Base-by-base conservation (phyloP, 2,329 filamentous ascomycete species). In the Polychaeton citri region DNA sequence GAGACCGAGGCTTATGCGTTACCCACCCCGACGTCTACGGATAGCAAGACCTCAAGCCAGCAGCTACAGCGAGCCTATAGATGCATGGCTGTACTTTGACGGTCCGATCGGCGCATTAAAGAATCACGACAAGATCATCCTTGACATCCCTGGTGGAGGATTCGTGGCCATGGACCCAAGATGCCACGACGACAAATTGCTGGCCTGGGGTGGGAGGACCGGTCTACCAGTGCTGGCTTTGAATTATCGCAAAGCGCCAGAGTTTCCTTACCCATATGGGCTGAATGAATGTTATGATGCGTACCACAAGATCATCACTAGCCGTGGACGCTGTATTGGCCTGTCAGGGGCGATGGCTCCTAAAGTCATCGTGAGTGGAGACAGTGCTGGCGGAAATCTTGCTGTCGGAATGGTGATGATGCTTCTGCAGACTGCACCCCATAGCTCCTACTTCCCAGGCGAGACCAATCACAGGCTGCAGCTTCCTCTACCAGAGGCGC, bases 101-200 rank as follows among this genome's bases (percentile, higher is more conserved):
- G 90, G 90, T 0, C 80, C 87, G 0, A 60, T 94, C 6, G 75
- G 79, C 2, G 79, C 85, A 32, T 64, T 95, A 32, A 76, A 77
- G 49, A 72, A 79, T 30, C 81, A 92, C 53, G 78, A 73, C 34
- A 81, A 81, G 49, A 59, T 98, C 19, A 72, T 98, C 1, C 55
- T 98, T 21, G 90, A 98, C 57, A 76, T 96, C 3, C 90, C 90
- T 0, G 90, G 90, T 1, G 90, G 90, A 20, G 90, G 90, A 0
- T 98, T 92, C 46, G 87, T 98, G 9, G 87, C 90, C 13, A 98
- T 98, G 90, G 78, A 84, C 39, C 90, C 90, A n/a, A 69, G 90
- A 32, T 83, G 80, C 49, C 86, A 92, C 49, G 90, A 98, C 53
- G 90, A 98, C 58, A 93, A 92, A 59, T 67, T 98, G 13, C 75